phyloP scores from a whole-genome alignment of 2,329 filamentous ascomycete species.

The Apiospora kogelbergensis region DNA sequence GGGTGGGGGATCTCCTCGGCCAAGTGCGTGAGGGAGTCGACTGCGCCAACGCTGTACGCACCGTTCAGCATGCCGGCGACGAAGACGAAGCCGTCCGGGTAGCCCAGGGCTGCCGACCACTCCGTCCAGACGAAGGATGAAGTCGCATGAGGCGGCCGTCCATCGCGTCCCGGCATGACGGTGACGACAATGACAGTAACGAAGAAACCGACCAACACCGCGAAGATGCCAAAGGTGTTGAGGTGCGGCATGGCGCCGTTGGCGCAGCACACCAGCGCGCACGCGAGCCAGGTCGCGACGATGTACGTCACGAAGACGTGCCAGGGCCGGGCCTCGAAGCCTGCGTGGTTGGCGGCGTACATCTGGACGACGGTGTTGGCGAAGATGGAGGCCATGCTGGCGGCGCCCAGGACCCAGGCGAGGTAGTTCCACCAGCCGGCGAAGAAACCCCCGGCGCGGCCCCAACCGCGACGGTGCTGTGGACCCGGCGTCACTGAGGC shows the following conservation, averaged over 20 bases:
- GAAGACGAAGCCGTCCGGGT: conserved; percentile 44
- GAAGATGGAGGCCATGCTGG: conserved; percentile 41
- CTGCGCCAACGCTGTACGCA: conserved; percentile 66
- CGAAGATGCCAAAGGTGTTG: conserved; percentile 53
- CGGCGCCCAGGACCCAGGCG: conserved; percentile 39
- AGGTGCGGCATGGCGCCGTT: conserved; percentile 53
- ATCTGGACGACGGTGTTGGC: conserved; percentile 42
- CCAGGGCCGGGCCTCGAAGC: conserved; percentile 38
- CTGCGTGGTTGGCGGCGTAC: conserved; percentile 41
- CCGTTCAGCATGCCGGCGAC: conserved; percentile 50
- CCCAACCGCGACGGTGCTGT: conserved; percentile 37
- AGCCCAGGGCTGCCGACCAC: conserved; percentile 40
- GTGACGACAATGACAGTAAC: conserved; percentile 56
- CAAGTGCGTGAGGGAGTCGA: conserved; percentile 64
- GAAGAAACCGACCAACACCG: conserved; percentile 53
- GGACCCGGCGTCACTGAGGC: conserved; percentile 56
- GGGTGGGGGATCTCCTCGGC: conserved; percentile 62
- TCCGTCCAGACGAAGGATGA: conserved; percentile 40
- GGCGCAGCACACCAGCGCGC: conserved; percentile 47
- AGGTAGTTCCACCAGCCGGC: conserved; percentile 48
- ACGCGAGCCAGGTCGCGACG: conserved; percentile 39
- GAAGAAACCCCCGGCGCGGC: conserved; percentile 48
- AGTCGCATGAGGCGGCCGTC: conserved; percentile 28
- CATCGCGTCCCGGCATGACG: conserved; percentile 43
- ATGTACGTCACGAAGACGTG: conserved; percentile 45